Percentiles rank a stretch among this genome's conserved stretches.
These are phyloP conservation scores for Aureobasidium sp. DNA, from an alignment of 2,329 filamentous ascomycete genomes.

Conservation along the genomic window DNA sequence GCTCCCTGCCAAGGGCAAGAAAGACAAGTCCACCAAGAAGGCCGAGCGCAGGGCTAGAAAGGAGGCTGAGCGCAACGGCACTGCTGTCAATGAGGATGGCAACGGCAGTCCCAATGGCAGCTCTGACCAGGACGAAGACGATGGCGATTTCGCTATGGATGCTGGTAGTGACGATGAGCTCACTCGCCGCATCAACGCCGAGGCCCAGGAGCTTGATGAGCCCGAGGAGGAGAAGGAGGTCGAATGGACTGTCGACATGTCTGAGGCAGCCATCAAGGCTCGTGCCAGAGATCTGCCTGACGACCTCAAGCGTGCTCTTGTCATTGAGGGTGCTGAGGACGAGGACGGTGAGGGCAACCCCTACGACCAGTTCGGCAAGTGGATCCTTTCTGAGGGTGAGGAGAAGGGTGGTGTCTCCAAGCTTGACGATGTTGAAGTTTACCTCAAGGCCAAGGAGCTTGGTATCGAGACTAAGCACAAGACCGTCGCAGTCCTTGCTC, in stretches of 20 bases:
- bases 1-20: conserved; percentile 86
- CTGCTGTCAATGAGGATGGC: conserved; percentile 43
- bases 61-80: conserved; percentile 50
- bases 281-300: conserved; percentile 88
- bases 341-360: conserved; percentile 70
- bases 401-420: conserved; percentile 67
- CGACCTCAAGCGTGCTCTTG: conserved; percentile 85
- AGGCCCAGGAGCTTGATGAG: conserved; percentile 66
- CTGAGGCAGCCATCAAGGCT: conserved; percentile 87
- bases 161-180: conserved; percentile 88
- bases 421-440: conserved; percentile 83
- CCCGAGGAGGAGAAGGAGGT: conserved; percentile 69
- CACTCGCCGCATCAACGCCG: conserved; percentile 63
- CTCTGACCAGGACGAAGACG: conserved; percentile 49
- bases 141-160: conserved; percentile 59
- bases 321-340: conserved; percentile 64
- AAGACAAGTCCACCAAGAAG: conserved; percentile 93
- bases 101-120: conserved; percentile 61
- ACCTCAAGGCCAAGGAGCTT: conserved; percentile 92
- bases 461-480: conserved; percentile 93
- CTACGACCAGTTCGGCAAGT: conserved; percentile 89
- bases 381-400: conserved; percentile 72
- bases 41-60: conserved; percentile 79
- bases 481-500: conserved; percentile 82
- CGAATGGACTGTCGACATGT: conserved; percentile 95